Evolutionary conservation across 805 yeast genomes (phyloP).

Genomic region (Ogataea saltuana): DNA sequence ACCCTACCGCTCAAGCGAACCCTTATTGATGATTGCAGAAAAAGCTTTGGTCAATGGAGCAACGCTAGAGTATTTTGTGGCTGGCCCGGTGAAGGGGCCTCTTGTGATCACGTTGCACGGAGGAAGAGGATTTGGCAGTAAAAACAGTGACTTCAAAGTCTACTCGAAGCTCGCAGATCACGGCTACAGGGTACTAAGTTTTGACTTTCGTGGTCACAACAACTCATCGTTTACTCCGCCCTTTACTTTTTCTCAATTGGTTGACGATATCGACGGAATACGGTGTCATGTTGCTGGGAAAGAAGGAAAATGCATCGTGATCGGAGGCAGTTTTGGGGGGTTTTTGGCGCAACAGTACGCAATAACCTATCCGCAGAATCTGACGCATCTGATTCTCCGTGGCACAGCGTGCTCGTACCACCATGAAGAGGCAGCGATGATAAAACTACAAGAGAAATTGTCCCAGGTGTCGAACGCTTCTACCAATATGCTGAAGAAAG

Average conservation of each 20-base stretch:
- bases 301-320: slow-evolving; percentile 20
- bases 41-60: slow-evolving; percentile 18
- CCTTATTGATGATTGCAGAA: neutral
- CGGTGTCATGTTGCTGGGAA: slow-evolving; percentile 15
- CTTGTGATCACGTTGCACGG: slow-evolving; percentile 29
- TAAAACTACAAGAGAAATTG: slow-evolving; percentile 15
- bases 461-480: slow-evolving; percentile 23
- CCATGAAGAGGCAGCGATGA: slow-evolving; percentile 25
- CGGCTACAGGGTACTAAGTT: slow-evolving; percentile 27
- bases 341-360: slow-evolving; percentile 31
- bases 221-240: slow-evolving; percentile 26
- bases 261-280: slow-evolving; percentile 27
- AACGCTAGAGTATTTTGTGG: slow-evolving; percentile 20
- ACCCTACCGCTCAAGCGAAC: no score
- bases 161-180: slow-evolving; percentile 20
- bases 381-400: slow-evolving; percentile 20
- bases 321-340: slow-evolving; percentile 32
- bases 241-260: slow-evolving; percentile 26
- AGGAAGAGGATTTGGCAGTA: slow-evolving; percentile 29
- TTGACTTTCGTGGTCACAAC: slow-evolving; percentile 30
- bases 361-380: slow-evolving; percentile 20
- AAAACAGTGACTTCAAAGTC: slow-evolving; percentile 24
- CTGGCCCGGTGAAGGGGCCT: slow-evolving; percentile 14
- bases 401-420: slow-evolving; percentile 31
- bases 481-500: slow-evolving; percentile 24